Evolutionary conservation across 1,139 yeast species (phyloP).

Genomic region (Kodamaea alishanica): DNA sequence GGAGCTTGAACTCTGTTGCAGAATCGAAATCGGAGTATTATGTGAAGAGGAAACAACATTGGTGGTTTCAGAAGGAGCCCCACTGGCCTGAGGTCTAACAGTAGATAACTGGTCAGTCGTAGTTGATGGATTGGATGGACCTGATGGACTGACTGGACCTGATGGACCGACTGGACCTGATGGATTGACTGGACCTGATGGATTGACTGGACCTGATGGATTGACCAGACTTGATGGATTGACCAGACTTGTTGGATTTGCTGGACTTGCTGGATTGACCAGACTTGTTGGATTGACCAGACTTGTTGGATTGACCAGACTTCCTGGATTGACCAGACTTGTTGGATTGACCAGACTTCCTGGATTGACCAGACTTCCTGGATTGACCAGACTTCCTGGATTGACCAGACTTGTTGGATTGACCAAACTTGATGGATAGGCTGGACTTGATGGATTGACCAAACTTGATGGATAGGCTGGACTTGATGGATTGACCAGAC

Average conservation of each 20-base stretch:
- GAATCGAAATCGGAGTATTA: neutral
- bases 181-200: conserved; percentile 1
- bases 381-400: neutral
- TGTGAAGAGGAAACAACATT: too few relatives aligned
- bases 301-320: too few relatives aligned
- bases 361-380: neutral
- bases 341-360: neutral
- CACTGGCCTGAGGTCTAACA: too few relatives aligned
- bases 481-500: too few relatives aligned
- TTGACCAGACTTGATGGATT: neutral
- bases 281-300: too few relatives aligned
- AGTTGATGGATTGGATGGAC: too few relatives aligned
- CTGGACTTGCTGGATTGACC: neutral
- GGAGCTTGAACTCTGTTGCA: conserved; percentile 1
- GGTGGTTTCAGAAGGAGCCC: too few relatives aligned
- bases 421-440: conserved; percentile 3
- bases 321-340: neutral
- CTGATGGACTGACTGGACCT: neutral
- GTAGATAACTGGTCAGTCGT: too few relatives aligned
- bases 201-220: conserved; percentile 1
- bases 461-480: neutral
- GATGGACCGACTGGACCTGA: neutral
- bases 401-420: neutral
- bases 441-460: neutral
- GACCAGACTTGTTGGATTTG: neutral